Evolutionary conservation across 805 yeast species (phyloP).

Genomic region (Wickerhamomyces xylosicus): DNA sequence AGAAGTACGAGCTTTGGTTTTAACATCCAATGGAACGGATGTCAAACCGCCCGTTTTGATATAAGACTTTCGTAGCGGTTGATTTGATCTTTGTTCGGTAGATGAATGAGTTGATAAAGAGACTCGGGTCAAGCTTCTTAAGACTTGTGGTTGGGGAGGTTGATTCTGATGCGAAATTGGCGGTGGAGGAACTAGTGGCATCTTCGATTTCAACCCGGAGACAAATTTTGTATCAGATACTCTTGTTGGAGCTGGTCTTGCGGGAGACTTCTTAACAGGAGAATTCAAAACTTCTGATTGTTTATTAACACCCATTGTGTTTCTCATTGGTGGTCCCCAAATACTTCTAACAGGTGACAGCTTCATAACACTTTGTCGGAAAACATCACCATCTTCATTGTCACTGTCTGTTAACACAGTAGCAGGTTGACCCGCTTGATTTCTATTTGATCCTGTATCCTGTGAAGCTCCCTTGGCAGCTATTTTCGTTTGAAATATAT

Average conservation of each 20-base stretch:
- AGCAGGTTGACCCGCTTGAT: too few relatives aligned
- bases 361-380: conserved; percentile 2
- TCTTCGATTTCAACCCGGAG: neutral
- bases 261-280: neutral
- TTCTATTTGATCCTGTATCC: too few relatives aligned
- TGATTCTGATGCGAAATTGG: neutral
- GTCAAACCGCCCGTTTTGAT: conserved; percentile 14
- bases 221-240: neutral
- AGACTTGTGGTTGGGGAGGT: neutral
- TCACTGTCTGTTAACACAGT: neutral
- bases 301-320: neutral
- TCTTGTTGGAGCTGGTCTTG: neutral
- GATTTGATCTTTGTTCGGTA: conserved; percentile 12
- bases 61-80: conserved; percentile 10
- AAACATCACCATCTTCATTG: neutral
- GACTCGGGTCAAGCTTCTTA: conserved; percentile 14
- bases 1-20: conserved; percentile 7
- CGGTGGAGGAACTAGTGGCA: neutral
- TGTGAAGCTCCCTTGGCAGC: too few relatives aligned
- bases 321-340: conserved; percentile 13
- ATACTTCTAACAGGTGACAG: conserved; percentile 20
- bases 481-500: neutral
- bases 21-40: conserved; percentile 12
- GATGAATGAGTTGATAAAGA: conserved; percentile 8
- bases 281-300: neutral